Base-by-base conservation (phyloP, 805 yeast genomes). In the Lachancea nothofagi region DNA sequence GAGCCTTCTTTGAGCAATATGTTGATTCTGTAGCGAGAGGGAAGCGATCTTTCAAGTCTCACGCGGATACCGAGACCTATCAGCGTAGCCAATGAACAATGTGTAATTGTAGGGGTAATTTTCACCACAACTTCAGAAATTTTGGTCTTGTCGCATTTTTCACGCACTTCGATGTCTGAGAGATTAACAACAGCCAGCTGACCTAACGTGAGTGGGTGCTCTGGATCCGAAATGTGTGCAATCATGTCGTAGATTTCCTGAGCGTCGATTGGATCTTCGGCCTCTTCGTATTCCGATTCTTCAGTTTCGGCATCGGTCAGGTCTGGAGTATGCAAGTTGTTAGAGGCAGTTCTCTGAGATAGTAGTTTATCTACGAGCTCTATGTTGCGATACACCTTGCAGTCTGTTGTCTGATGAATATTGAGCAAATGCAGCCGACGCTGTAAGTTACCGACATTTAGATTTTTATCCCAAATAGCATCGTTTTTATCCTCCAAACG, bases 91-190 rank as follows among this genome's bases (percentile, higher is more conserved):
- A 93, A 69, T 0, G 96, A 87, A 60, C 99, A 93, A 56, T 93
- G 99, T 3, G 97, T 93, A 51, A 93, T 90, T 0, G 99, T 93
- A 1, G 99, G 99, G 0, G 99, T 93, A 45, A 93, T 93, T 51
- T 75, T 77, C 21, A 93, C 86, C 17, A 77, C 54, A 1, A 93
- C 86, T 46, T 81, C 85, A 0, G 93, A 83, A 53, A 88, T 77
- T 26, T 73, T 72, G 22, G 67, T 51, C 33, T 58, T 56, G 37
- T 72, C 69, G 4, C 75, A 74, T 8, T 77, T 67, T 53, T 85
- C 83, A 2, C 62, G 67, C 3, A 93, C 87, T 28, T 66, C 61
- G 42, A 93, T 93, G 57, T 94, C 96, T 5, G 73, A 71, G 35
- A 93, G 66, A 52, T 87, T 88, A 2, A 93, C 96, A 29, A 93